A percentile compares a stretch with the other conserved stretches of the same genome.
These are phyloP conservation scores for Penicillium atrosanguineum DNA, from an alignment of 495 filamentous ascomycete species.

Conservation along the genomic window DNA sequence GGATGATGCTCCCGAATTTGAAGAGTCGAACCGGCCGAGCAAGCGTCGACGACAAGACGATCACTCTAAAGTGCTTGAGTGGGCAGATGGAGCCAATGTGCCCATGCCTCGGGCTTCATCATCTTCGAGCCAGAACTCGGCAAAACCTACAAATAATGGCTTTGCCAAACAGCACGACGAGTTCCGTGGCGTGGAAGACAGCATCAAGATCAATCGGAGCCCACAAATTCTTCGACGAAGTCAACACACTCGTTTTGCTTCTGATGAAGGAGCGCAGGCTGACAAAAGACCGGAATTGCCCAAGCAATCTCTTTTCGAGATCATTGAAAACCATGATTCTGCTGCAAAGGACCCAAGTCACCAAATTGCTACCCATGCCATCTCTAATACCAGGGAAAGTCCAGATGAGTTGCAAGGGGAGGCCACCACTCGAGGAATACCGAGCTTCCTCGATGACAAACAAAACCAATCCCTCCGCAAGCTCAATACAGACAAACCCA, in stretches of 20 bases:
- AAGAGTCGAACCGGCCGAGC: constrained; percentile 22
- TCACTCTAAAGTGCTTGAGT: constrained; percentile 6
- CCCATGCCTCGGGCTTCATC: not conserved
- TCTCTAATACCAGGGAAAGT: constrained; percentile 31
- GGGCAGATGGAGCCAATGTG: constrained; percentile 2
- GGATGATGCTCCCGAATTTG: constrained; percentile 11
- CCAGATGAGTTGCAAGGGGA: constrained; percentile 46
- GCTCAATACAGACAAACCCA: not conserved
- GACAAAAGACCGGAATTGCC: not conserved
- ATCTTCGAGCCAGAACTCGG: constrained; percentile 18
- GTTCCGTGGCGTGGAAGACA: constrained; percentile 24
- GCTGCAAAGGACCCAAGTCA: not conserved
- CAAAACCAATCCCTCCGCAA: constrained; percentile 2
- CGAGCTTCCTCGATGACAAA: not conserved
- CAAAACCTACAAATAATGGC: constrained; percentile 11
- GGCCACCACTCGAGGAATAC: constrained; percentile 27
- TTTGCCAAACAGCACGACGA: constrained; percentile 7
- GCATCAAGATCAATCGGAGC: constrained; percentile 1
- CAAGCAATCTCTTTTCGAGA: not conserved
- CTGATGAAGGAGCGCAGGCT: constrained; percentile 1
- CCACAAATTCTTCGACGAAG: not conserved
- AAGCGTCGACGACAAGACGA: constrained; percentile 34
- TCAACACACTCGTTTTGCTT: not conserved
- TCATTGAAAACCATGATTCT: not conserved
- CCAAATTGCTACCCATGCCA: not conserved